Base-by-base conservation (phyloP, 805 yeast species). In the Torulaspora quercuum region DNA sequence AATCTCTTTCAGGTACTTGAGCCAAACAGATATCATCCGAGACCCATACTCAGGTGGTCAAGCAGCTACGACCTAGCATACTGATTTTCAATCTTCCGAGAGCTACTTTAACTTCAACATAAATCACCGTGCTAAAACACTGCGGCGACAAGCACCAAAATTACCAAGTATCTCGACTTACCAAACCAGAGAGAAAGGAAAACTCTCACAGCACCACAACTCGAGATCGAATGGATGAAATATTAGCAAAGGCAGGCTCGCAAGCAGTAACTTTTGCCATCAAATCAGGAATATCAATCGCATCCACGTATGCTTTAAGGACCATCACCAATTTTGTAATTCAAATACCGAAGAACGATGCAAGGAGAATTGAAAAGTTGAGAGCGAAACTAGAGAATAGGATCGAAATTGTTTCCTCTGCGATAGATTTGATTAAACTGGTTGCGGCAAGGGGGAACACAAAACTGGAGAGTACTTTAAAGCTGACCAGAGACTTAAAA, bases 191-290 rank as follows among this genome's bases (percentile, higher is more conserved):
- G n/a, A n/a, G n/a, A n/a, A n/a, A n/a, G n/a, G n/a, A n/a, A n/a
- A n/a, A n/a, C n/a, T n/a, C n/a, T n/a, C n/a, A n/a, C n/a, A n/a
- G n/a, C n/a, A n/a, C n/a, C n/a, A n/a, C n/a, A n/a, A n/a, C n/a
- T n/a, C 4, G 12, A 16, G 12, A 34, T n/a, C 6, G 10, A 16
- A 68, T 68, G 72, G 73, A 68, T 46, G 69, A 68, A 20, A 26
- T 66, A 24, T 37, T 68, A 15, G 59, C 67, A 4, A 67, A 69
- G 59, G 92, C 92, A 3, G 82, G 88, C 19, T 76, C 75, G 33
- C 88, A 82, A 46, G 84, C 85, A 1, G 83, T 83, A n/a, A 73
- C 86, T 2, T 80, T 83, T 61, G 94, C 89, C 7, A 76, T 83
- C 17, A 67, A 82, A 39, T 82, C 89, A 1, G 87, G 92, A 0